Conservation (phyloP, 148 eudicot genomes). For the Chenopodium quinoa region DNA sequence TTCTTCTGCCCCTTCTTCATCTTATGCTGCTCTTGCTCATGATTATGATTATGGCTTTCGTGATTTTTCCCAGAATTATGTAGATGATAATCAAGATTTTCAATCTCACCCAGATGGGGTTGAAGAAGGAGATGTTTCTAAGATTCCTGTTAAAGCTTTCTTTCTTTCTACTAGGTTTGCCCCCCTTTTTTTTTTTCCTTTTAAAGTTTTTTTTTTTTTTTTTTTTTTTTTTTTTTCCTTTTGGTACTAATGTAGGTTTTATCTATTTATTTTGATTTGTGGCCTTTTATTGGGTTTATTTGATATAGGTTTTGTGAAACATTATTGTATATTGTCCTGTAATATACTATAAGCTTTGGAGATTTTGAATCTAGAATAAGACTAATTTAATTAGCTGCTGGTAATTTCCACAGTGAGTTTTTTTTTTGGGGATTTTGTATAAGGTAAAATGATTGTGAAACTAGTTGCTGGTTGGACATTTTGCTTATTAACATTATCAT, state of each 20-base stretch:
- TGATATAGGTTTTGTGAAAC: background rate
- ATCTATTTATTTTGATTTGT: background rate
- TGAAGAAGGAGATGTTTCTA: conserved; percentile 39
- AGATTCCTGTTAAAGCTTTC: conserved; percentile 75
- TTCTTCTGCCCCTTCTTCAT: conserved; percentile 51
- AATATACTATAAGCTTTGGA: background rate
- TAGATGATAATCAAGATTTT: background rate
- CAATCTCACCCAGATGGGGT: conserved; percentile 30
- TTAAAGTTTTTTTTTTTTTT: background rate
- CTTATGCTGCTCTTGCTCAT: conserved; percentile 31
- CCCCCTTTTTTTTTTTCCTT: background rate
- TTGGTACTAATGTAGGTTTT: background rate
- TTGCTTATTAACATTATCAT: too few species aligned
- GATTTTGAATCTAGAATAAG: background rate
- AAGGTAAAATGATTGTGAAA: background rate
- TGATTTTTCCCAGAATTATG: conserved; percentile 27
- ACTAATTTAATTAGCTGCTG: background rate
- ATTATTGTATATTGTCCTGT: background rate
- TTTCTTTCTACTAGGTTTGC: conserved; percentile 64
- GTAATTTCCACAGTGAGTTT: background rate
- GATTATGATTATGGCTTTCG: conserved; percentile 44
- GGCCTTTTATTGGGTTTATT: background rate
- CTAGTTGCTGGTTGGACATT: background rate
- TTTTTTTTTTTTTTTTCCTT: background rate
- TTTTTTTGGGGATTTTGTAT: background rate